Conservation (phyloP, 768 basidiomycete genomes). For the Termitomyces bulborhizus region DNA sequence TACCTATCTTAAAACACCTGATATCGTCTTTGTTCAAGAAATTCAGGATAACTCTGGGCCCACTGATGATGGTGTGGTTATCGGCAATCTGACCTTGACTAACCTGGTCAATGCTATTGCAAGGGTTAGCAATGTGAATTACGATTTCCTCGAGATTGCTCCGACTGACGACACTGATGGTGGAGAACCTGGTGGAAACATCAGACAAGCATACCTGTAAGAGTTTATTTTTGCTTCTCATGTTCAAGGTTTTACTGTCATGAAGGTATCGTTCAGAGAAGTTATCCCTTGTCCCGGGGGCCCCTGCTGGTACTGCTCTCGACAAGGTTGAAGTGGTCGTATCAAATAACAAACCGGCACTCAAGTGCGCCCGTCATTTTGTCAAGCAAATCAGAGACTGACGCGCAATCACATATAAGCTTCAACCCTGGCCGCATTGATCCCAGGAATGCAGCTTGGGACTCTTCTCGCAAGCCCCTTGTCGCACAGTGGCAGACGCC, state of each 20-base stretch:
- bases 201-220: slow-evolving; percentile 51
- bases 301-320: slow-evolving; percentile 41
- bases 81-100: slow-evolving; percentile 45
- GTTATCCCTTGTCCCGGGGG: slow-evolving; percentile 37
- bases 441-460: slow-evolving; percentile 50
- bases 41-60: slow-evolving; percentile 55
- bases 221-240: slow-evolving; percentile 9
- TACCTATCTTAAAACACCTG: slow-evolving; percentile 41
- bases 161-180: slow-evolving; percentile 53
- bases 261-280: slow-evolving; percentile 43
- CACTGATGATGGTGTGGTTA: slow-evolving; percentile 46
- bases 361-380: slow-evolving; percentile 31
- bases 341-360: slow-evolving; percentile 24
- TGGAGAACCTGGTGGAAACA: slow-evolving; percentile 58
- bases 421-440: slow-evolving; percentile 60
- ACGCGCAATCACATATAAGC: slow-evolving; percentile 23
- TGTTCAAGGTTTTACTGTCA: background rate
- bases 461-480: slow-evolving; percentile 51
- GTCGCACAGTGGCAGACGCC: slow-evolving; percentile 49
- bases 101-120: slow-evolving; percentile 45
- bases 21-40: slow-evolving; percentile 60
- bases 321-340: slow-evolving; percentile 33
- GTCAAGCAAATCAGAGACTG: background rate
- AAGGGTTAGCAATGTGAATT: slow-evolving; percentile 33
- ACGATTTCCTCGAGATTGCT: slow-evolving; percentile 42